phyloP scores from a whole-genome alignment of 495 filamentous ascomycete species.

The Penicillium cinerascens region DNA sequence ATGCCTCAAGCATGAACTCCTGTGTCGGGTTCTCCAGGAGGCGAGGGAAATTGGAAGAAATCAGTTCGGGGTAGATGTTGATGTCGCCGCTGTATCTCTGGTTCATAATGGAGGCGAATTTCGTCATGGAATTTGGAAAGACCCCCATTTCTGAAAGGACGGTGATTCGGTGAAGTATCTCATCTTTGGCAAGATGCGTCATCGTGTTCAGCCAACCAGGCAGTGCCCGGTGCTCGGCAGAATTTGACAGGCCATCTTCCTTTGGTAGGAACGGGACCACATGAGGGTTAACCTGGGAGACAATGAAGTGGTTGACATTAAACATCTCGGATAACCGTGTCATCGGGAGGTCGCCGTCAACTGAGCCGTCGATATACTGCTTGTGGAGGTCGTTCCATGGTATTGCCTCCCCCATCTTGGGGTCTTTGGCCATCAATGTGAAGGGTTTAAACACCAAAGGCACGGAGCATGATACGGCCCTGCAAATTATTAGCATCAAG shows the following conservation, averaged over 20 bases:
- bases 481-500: constrained; percentile 12
- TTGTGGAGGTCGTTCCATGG: constrained; percentile 83
- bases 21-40: constrained; percentile 83
- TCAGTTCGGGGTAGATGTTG: constrained; percentile 82
- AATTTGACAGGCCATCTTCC: constrained; percentile 55
- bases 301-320: constrained; percentile 97
- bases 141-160: constrained; percentile 78
- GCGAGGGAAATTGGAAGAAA: constrained; percentile 66
- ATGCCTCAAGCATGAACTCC: constrained; percentile 81
- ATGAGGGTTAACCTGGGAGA: constrained; percentile 94
- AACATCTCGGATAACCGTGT: constrained; percentile 90
- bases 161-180: constrained; percentile 76
- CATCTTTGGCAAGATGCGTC: constrained; percentile 74
- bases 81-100: constrained; percentile 96
- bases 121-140: constrained; percentile 76
- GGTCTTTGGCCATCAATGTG: constrained; percentile 79
- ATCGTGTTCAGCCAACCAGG: constrained; percentile 63
- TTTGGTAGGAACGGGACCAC: constrained; percentile 82
- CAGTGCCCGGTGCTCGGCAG: constrained; percentile 33
- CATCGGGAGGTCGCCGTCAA: constrained; percentile 94
- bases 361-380: constrained; percentile 88
- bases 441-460: constrained; percentile 79
- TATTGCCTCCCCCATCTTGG: constrained; percentile 68
- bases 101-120: constrained; percentile 73
- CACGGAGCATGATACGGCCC: constrained; percentile 87